Base-by-base conservation (phyloP, 192 early-diverging fungal species). In the Coemansia sp. region DNA sequence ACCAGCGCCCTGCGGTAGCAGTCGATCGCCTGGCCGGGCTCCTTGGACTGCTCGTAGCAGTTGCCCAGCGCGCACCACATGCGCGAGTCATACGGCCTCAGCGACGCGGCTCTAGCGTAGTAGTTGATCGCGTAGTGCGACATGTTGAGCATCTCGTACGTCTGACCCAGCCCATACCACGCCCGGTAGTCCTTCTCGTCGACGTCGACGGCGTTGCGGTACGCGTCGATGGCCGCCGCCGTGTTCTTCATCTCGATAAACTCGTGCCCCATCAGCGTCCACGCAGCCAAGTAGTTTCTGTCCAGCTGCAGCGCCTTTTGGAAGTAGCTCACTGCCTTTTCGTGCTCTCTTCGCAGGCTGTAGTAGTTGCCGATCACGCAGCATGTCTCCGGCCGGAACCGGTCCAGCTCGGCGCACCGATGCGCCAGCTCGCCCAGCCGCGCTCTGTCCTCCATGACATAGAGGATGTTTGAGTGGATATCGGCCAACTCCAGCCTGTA, bases 221-320 rank as follows among this genome's bases (percentile, higher is more conserved):
- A 97, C 7, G 91, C 89, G 68, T 95, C 91, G 6, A 95, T 84
- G 0, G 94, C 97, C 5, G 91, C 92, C 27, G 91, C 81, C 0
- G 88, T 86, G 63, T 94, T 95, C 58, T 94, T 94, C 64, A 94
- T 61, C 68, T 98, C 94, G 30, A 98, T 77, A 62, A 93, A 97
- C 71, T 95, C 93, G 65, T 98, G 94, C 1, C 95, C 97, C 82
- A 98, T 83, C 58, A 99, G 81, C 1, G 92, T 95, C 91, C 95
- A 95, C 1, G 92, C 91, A 3, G 87, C 74, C 23, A 86, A 68
- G 62, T 91, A 93, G 55, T 82, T 81, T 14, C 83, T 78, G 65
- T 95, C 85, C 52, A 99, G 82, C 72, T 91, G 82, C 13, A 96
- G 64, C 0, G 95, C 95, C 7, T 88, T 80, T 71, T 88, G 87